Percentiles rank a stretch among this genome's conserved stretches.
Evolutionary conservation across 495 filamentous ascomycete species (phyloP).

Genomic region (Talaromyces adpressus): DNA sequence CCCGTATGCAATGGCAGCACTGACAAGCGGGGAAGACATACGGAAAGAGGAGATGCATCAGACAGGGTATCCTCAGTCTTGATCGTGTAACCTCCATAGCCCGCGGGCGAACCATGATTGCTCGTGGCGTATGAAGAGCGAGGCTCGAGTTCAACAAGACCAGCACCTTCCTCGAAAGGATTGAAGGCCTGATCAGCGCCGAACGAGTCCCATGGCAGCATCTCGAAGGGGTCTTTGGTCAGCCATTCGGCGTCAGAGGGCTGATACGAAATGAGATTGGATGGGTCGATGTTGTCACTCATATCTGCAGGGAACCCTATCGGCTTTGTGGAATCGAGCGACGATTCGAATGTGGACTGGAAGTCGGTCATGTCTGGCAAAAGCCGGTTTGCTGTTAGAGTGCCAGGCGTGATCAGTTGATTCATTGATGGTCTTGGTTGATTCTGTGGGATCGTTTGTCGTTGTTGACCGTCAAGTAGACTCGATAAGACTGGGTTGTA

Average conservation of each 20-base stretch:
- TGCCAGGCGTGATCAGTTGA: not conserved
- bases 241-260: not conserved
- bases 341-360: conserved; percentile 1
- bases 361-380: not conserved
- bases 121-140: not conserved
- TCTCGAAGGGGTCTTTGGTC: conserved; percentile 4
- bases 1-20: not conserved
- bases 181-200: conserved; percentile 1
- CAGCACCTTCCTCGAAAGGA: not conserved
- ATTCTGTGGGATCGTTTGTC: not conserved
- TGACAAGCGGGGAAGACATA: not conserved
- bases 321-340: conserved; percentile 3
- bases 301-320: not conserved
- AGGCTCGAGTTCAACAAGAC: not conserved
- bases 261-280: not conserved
- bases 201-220: not conserved
- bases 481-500: not conserved
- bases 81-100: conserved; percentile 5
- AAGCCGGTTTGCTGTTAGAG: not conserved
- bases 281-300: not conserved
- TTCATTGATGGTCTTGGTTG: not conserved
- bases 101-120: not conserved
- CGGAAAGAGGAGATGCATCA: conserved; percentile 1
- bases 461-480: not conserved
- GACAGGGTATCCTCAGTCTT: conserved; percentile 2